phyloP scores from a whole-genome alignment of 768 basidiomycete species.

The Psilocybe azurescens region DNA sequence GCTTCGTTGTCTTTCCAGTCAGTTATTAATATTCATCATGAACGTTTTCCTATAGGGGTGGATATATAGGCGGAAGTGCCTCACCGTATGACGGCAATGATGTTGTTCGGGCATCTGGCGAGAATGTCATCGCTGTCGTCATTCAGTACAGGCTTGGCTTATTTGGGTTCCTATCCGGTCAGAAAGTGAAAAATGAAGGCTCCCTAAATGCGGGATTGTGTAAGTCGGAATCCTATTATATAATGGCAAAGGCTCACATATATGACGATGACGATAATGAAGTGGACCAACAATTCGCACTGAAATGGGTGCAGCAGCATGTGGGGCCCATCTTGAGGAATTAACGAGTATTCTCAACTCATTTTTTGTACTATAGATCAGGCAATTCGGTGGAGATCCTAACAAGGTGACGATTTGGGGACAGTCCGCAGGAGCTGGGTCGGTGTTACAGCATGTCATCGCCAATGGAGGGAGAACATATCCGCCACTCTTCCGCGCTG shows the following conservation, averaged over 20 bases:
- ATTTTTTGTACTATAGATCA: conserved; percentile 31
- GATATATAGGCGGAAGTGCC: conserved; percentile 36
- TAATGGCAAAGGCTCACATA: neutral
- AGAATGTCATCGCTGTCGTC: conserved; percentile 40
- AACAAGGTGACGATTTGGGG: conserved; percentile 48
- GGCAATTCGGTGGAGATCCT: conserved; percentile 47
- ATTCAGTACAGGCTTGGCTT: conserved; percentile 50
- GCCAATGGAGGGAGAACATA: conserved; percentile 50
- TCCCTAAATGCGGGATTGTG: conserved; percentile 53
- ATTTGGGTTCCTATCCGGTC: conserved; percentile 52
- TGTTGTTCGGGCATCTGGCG: conserved; percentile 37
- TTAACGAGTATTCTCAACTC: neutral
- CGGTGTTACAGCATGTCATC: conserved; percentile 54
- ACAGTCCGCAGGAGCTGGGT: conserved; percentile 51
- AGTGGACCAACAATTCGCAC: conserved; percentile 51
- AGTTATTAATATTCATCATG: neutral
- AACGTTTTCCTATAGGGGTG: conserved; percentile 21
- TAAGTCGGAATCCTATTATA: conserved; percentile 26
- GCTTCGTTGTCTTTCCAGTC: neutral
- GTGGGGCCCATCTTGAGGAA: conserved; percentile 21
- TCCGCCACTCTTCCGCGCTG: conserved; percentile 48
- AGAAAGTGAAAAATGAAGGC: conserved; percentile 45
- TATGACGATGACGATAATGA: conserved; percentile 5
- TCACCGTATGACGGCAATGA: conserved; percentile 33
- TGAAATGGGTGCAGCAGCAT: conserved; percentile 48